Percentiles rank a stretch among this genome's conserved stretches.
phyloP scores from a whole-genome alignment of 176 grass and related monocot genomes.

The Aegilops sharonensis region DNA sequence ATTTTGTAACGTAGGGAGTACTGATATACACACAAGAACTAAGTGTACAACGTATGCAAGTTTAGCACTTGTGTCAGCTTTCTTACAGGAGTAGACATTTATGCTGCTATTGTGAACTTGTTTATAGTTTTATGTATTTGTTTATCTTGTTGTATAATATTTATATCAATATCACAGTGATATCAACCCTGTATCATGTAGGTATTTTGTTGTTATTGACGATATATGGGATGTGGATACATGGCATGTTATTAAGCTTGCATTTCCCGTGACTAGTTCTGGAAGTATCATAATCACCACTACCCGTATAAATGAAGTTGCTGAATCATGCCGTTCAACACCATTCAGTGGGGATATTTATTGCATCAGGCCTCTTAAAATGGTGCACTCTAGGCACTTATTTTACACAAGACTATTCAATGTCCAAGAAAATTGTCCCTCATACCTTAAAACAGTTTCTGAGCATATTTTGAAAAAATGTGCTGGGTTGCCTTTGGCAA shows the following conservation, averaged over 20 bases:
- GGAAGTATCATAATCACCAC: neutral
- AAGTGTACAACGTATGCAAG: no score
- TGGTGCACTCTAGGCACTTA: neutral
- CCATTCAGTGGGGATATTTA: neutral
- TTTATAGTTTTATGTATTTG: no score
- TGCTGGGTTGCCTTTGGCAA: neutral
- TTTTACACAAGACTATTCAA: neutral
- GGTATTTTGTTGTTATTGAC: neutral
- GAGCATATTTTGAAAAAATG: neutral
- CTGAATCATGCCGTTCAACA: neutral
- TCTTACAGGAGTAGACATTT: no score
- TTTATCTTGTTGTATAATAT: no score
- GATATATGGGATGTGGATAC: neutral
- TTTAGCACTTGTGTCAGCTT: no score
- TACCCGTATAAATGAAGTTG: neutral
- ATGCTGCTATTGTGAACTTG: no score
- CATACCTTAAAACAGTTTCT: neutral
- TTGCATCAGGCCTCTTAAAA: neutral
- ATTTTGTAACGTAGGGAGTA: no score
- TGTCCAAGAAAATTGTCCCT: neutral
- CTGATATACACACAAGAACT: no score
- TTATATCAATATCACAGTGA: no score
- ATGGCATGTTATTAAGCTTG: neutral
- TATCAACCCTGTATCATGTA: no score
- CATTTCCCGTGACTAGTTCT: neutral